Base-by-base conservation (phyloP, 2,329 filamentous ascomycete species). In the Triangularia setosa region DNA sequence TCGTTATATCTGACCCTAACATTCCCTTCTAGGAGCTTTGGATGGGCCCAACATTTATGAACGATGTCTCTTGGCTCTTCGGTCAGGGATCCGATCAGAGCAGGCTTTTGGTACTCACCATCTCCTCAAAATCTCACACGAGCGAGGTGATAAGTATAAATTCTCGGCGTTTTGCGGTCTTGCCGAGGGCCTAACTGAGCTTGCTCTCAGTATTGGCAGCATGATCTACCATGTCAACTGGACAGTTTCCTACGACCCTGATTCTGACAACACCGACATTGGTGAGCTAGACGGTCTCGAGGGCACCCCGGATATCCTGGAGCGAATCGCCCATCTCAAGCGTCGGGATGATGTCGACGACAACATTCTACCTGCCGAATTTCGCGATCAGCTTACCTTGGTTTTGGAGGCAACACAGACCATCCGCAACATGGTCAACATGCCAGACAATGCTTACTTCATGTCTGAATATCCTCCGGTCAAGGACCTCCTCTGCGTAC, bases 21-120 rank as follows among this genome's bases (percentile, higher is more conserved):
- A 62, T 14, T 61, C 59, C 9, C 11, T 40, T 58, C 12, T 56
- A 71, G 69, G 66, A 16, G 65, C 68, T 2, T 67, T 88, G 70
- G 87, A 90, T 67, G 91, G 91, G 1, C 91, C 91, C 1, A 95
- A 96, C 73, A 97, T 97, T 68, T 98, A 97, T 73, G 89, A 94
- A 58, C 89, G 93, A 53, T 96, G 92, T 67, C 84, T 96, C 40
- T 88, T 93, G 70, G 89, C 93, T 4, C 80, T 99, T 25, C 90
- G 91, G 67, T 97, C 92, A 14, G 87, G 87, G 2, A 86, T 96
- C 25, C 84, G 85, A 3, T 84, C 88, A 12, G 94, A 99, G 74
- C 90, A 97, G 72, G 88, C 92, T n/a, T 98, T 96, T 77, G 94
- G 93, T 0, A 81, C 98, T 11, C 92, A 96, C 71, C 94, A 98